phyloP scores from a whole-genome alignment of 352 stramenopile species.

The Phytophthora lateralis region DNA sequence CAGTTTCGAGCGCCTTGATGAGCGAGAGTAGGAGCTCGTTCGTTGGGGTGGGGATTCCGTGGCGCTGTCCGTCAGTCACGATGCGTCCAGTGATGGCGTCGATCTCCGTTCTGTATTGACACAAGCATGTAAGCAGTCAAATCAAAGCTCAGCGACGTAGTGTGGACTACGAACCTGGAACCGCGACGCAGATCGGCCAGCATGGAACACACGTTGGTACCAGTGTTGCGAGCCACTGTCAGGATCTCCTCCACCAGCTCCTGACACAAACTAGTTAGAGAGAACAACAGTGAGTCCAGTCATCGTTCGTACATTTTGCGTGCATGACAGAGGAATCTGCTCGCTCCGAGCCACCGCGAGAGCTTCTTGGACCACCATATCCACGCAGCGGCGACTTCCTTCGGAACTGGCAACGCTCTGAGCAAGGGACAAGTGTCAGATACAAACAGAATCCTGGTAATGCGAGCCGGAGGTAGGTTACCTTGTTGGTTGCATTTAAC shows the following conservation, averaged over 20 bases:
- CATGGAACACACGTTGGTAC: constrained; percentile 78
- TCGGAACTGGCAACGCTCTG: constrained; percentile 52
- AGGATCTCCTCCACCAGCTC: constrained; percentile 65
- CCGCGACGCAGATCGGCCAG: constrained; percentile 67
- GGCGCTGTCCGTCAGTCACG: constrained; percentile 44
- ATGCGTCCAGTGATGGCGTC: constrained; percentile 74
- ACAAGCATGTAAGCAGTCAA: background rate
- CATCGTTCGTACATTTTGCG: constrained; percentile 21
- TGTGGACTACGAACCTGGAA: constrained; percentile 38
- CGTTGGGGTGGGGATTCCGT: constrained; percentile 59
- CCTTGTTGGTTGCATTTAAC: constrained; percentile 59
- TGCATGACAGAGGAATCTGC: constrained; percentile 47
- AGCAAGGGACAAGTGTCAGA: background rate
- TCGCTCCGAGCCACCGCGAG: constrained; percentile 53
- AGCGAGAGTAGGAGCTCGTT: constrained; percentile 66
- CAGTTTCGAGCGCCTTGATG: constrained; percentile 63
- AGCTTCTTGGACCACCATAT: constrained; percentile 64
- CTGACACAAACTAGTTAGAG: constrained; percentile 29
- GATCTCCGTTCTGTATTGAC: constrained; percentile 67
- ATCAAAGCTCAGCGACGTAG: background rate
- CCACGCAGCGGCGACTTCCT: constrained; percentile 49
- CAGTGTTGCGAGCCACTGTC: constrained; percentile 53
- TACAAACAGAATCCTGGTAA: background rate
- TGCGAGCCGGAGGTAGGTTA: constrained; percentile 2
- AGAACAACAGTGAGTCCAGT: background rate